A percentile compares a stretch with the other conserved stretches of the same genome.
phyloP scores from a whole-genome alignment of 1,284 basidiomycete species.

The Tylopilus sp. region DNA sequence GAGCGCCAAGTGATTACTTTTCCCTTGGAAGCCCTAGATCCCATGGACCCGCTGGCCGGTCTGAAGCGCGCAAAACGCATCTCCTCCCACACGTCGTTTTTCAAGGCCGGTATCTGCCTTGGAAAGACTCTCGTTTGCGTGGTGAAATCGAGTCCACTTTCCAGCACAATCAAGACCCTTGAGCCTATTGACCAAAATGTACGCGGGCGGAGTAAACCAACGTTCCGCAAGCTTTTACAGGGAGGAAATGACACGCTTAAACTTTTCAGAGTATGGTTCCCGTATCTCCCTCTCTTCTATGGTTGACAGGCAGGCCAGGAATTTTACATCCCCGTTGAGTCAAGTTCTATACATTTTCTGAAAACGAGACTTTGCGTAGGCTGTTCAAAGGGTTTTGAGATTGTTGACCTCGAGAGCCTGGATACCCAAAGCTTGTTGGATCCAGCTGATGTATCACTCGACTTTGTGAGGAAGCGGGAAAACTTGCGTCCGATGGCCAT shows the following conservation, averaged over 20 bases:
- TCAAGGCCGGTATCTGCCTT: conserved; percentile 94
- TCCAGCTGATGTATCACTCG: conserved; percentile 87
- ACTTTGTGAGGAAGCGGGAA: conserved; percentile 91
- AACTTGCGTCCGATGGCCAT: conserved; percentile 94
- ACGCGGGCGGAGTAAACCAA: conserved; percentile 84
- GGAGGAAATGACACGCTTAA: conserved; percentile 94
- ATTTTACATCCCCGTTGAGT: conserved; percentile 98
- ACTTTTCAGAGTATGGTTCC: conserved; percentile 77
- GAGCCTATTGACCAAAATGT: conserved; percentile 93
- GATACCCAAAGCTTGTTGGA: conserved; percentile 97
- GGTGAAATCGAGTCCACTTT: conserved; percentile 92
- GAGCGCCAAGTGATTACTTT: conserved; percentile 97
- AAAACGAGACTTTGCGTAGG: conserved; percentile 98
- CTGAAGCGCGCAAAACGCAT: conserved; percentile 94
- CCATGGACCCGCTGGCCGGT: conserved; percentile 86
- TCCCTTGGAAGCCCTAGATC: conserved; percentile 90
- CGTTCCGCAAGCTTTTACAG: conserved; percentile 91
- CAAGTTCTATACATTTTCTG: conserved; percentile 94
- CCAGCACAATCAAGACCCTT: conserved; percentile 96
- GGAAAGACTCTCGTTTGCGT: conserved; percentile 96
- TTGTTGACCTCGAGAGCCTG: conserved; percentile 95
- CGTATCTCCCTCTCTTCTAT: neutral
- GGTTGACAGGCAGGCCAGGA: conserved; percentile 53
- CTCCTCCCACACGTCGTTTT: conserved; percentile 95
- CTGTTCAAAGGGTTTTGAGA: conserved; percentile 98